Evolutionary conservation across 371 early-diverging fungal genomes (phyloP).

Genomic region (Mortierella sp.): DNA sequence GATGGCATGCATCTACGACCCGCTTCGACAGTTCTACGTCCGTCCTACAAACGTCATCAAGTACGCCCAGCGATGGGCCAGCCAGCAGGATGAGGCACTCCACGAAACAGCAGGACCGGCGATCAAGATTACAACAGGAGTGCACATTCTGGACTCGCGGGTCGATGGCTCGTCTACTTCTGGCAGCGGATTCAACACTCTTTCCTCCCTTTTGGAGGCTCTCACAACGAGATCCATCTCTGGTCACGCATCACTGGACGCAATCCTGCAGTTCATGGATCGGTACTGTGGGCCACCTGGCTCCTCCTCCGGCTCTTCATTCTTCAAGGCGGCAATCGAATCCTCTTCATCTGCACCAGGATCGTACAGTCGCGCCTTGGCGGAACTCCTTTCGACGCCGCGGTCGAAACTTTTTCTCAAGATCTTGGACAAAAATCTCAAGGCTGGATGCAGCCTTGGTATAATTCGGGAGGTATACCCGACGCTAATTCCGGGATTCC

Average conservation of each 20-base stretch:
- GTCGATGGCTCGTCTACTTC: neutral
- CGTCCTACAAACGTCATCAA: constrained; percentile 31
- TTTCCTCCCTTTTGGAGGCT: constrained; percentile 56
- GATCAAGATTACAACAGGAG: neutral
- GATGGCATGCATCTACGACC: constrained; percentile 67
- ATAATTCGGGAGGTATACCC: constrained; percentile 58
- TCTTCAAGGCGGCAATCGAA: neutral
- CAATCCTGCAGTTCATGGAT: constrained; percentile 60
- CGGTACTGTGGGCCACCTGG: constrained; percentile 25
- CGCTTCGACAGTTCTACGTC: constrained; percentile 60
- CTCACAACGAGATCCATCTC: constrained; percentile 63
- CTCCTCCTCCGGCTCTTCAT: neutral
- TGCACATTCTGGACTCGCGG: neutral
- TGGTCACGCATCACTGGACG: constrained; percentile 61
- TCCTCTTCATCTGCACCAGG: neutral
- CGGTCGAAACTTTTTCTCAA: constrained; percentile 62
- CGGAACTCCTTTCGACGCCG: constrained; percentile 47
- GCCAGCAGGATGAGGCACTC: constrained; percentile 19
- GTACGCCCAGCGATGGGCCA: constrained; percentile 33
- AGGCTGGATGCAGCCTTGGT: constrained; percentile 63
- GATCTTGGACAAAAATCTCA: constrained; percentile 68
- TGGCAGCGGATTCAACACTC: constrained; percentile 13
- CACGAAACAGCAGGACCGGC: neutral
- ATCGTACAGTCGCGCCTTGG: neutral
- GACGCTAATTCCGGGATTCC: constrained; percentile 25